Evolutionary conservation across 2,329 filamentous ascomycete species (phyloP).

Genomic region (Penicillium expansum): DNA sequence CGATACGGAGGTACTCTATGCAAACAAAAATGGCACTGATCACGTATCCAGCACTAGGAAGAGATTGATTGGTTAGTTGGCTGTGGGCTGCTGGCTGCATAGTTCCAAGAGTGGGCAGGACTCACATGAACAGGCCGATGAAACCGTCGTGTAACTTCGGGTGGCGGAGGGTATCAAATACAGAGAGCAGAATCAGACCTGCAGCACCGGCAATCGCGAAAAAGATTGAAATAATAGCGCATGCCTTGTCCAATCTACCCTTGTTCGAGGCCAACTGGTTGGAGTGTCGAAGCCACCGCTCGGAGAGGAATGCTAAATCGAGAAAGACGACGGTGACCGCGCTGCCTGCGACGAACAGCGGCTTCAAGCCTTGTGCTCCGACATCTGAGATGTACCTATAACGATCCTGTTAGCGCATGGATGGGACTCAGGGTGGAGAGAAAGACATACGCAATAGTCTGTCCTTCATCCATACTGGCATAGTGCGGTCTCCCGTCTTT

Average conservation of each 20-base stretch:
- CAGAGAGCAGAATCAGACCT: slow-evolving; percentile 76
- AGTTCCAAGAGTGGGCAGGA: background rate
- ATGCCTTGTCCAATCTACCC: slow-evolving; percentile 39
- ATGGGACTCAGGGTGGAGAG: background rate
- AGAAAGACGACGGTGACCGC: slow-evolving; percentile 71
- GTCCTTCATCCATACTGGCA: slow-evolving; percentile 50
- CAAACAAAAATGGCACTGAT: slow-evolving; percentile 84
- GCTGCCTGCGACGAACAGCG: slow-evolving; percentile 61
- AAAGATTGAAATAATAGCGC: slow-evolving; percentile 40
- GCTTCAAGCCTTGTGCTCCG: slow-evolving; percentile 57
- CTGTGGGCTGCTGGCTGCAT: no score
- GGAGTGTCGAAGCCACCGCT: slow-evolving; percentile 80
- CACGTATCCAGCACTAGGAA: slow-evolving; percentile 65
- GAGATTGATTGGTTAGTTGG: background rate
- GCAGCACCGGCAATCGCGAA: slow-evolving; percentile 74
- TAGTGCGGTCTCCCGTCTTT: slow-evolving; percentile 53
- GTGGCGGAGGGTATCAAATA: slow-evolving; percentile 79
- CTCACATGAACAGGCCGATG: slow-evolving; percentile 72
- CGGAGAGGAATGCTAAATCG: slow-evolving; percentile 73
- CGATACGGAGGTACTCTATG: slow-evolving; percentile 83
- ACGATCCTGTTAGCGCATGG: background rate
- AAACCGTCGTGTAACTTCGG: slow-evolving; percentile 69
- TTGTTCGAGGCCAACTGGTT: slow-evolving; percentile 76
- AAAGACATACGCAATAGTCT: slow-evolving; percentile 53
- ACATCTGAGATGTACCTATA: slow-evolving; percentile 52